phyloP scores from a whole-genome alignment of 2,329 filamentous ascomycete genomes.

The Penicillium sp. region DNA sequence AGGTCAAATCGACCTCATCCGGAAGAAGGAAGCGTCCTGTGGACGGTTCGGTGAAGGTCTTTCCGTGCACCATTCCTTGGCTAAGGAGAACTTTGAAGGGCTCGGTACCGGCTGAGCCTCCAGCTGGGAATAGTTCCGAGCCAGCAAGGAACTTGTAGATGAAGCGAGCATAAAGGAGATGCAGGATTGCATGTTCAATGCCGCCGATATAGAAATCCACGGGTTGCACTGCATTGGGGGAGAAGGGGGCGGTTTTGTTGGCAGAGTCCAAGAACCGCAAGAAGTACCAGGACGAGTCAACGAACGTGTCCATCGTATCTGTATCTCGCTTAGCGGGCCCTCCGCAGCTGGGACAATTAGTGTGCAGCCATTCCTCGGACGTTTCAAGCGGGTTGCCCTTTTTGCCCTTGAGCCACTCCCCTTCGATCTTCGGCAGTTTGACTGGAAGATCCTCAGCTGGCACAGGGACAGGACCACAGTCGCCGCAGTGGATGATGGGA shows the following conservation, averaged over 20 bases:
- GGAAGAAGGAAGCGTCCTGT: conserved; percentile 77
- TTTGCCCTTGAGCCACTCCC: conserved; percentile 68
- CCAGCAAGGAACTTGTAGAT: conserved; percentile 81
- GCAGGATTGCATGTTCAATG: conserved; percentile 87
- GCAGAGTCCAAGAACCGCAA: conserved; percentile 74
- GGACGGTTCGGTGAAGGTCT: conserved; percentile 73
- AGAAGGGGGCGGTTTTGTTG: conserved; percentile 65
- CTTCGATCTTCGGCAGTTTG: conserved; percentile 67
- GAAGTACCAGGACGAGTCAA: conserved; percentile 94
- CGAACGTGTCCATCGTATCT: conserved; percentile 95
- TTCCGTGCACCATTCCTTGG: conserved; percentile 92
- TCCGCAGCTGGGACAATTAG: conserved; percentile 70
- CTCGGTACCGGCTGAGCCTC: conserved; percentile 55
- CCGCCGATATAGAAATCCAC: conserved; percentile 90
- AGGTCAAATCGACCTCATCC: conserved; percentile 68
- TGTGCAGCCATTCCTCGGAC: conserved; percentile 72
- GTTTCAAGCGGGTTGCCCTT: conserved; percentile 76
- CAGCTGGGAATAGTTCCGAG: conserved; percentile 42
- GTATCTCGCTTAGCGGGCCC: conserved; percentile 76
- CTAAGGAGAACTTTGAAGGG: conserved; percentile 82
- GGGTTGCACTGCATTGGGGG: conserved; percentile 61
- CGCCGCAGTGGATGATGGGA: conserved; percentile 78
- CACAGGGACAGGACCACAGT: conserved; percentile 78
- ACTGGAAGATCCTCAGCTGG: conserved; percentile 77
- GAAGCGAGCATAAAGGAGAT: conserved; percentile 86